These are phyloP conservation scores for Clavispora asparagi DNA, from an alignment of 805 yeast genomes.

Conservation along the genomic window DNA sequence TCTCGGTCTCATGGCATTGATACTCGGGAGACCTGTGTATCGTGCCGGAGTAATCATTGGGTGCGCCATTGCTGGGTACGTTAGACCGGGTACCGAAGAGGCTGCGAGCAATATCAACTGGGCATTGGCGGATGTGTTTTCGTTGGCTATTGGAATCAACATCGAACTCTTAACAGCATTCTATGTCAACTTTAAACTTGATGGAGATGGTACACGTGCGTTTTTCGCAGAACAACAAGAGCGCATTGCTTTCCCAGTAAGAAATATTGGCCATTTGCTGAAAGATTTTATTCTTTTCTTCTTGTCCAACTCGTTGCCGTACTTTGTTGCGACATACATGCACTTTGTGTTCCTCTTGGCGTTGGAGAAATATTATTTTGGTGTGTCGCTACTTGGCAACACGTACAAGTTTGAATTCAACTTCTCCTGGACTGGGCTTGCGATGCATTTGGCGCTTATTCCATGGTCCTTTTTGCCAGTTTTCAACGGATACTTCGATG, in stretches of 20 bases:
- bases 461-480: conserved; percentile 4
- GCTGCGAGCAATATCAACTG: conserved; percentile 1
- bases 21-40: conserved; percentile 21
- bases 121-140: conserved; percentile 4
- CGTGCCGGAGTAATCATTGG: conserved; percentile 2
- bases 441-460: conserved; percentile 5
- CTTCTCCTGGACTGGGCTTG: conserved; percentile 8
- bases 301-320: background rate
- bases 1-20: conserved; percentile 17
- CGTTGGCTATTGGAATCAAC: conserved; percentile 8
- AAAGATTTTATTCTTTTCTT: background rate
- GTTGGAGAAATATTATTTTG: conserved; percentile 7
- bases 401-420: background rate
- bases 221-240: conserved; percentile 7
- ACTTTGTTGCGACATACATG: background rate
- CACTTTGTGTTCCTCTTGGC: conserved; percentile 1
- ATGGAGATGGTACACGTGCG: conserved; percentile 2
- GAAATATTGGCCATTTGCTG: background rate
- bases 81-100: background rate
- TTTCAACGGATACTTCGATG: too few relatives aligned
- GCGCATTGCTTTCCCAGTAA: background rate
- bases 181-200: conserved; percentile 1
- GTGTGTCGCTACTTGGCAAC: background rate
- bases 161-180: conserved; percentile 1
- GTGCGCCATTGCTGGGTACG: background rate